phyloP scores from a whole-genome alignment of 2,329 filamentous ascomycete genomes.

The Bertia moriformis region DNA sequence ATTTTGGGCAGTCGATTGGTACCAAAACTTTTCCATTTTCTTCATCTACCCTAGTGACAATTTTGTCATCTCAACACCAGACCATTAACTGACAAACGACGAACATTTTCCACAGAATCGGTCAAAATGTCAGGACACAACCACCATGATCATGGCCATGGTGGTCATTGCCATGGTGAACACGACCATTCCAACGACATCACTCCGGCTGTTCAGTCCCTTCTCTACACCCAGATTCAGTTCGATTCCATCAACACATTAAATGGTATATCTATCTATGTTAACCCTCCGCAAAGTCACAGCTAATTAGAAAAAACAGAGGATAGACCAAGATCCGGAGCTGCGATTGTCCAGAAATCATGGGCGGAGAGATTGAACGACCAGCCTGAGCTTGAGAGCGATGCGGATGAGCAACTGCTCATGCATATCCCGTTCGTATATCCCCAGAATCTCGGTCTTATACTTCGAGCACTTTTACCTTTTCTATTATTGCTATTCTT shows the following conservation, averaged over 20 bases:
- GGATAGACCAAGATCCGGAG: neutral
- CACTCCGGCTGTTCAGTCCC: neutral
- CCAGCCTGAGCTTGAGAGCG: neutral
- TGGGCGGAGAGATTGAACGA: neutral
- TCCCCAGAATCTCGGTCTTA: too few relatives aligned
- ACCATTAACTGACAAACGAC: neutral
- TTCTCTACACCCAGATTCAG: neutral
- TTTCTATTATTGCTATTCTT: too few relatives aligned
- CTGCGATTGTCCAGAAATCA: constrained; percentile 1
- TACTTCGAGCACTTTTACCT: too few relatives aligned
- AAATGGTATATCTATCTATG: neutral
- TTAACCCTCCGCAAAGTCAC: too few relatives aligned
- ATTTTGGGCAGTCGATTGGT: too few relatives aligned
- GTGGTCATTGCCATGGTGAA: neutral
- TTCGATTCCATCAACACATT: constrained; percentile 1
- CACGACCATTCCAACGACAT: constrained; percentile 1
- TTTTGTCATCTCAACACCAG: neutral
- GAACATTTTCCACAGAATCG: neutral
- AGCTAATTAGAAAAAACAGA: neutral
- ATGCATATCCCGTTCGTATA: constrained; percentile 1
- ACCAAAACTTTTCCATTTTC: too few relatives aligned
- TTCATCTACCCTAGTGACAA: too few relatives aligned
- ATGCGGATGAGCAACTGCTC: constrained; percentile 1
- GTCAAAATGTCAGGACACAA: neutral
- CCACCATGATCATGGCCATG: neutral